Evolutionary conservation across 176 grass and related monocot genomes (phyloP).

Genomic region (Avena insularis): DNA sequence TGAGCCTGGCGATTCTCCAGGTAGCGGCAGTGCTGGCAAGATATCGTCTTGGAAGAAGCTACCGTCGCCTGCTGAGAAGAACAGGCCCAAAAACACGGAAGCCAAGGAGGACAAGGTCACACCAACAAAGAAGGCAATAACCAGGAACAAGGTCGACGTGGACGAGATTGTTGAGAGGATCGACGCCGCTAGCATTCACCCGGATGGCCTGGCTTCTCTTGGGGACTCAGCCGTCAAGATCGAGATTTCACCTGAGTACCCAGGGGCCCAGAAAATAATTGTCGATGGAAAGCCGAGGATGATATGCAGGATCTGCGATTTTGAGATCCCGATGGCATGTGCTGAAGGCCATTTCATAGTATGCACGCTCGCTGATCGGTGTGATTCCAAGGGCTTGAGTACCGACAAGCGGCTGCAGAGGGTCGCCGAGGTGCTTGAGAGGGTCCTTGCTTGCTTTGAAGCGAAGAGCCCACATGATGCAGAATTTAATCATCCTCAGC

Average conservation of each 20-base stretch:
- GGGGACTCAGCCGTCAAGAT: conserved; percentile 22
- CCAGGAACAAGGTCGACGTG: conserved; percentile 52
- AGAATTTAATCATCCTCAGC: conserved; percentile 36
- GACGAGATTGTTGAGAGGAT: conserved; percentile 72
- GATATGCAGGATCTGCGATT: conserved; percentile 98
- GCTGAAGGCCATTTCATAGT: conserved; percentile 78
- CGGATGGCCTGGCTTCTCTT: conserved; percentile 48
- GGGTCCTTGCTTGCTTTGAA: conserved; percentile 64
- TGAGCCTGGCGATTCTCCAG: conserved; percentile 43
- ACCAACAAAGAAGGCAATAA: conserved; percentile 55
- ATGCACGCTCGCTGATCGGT: conserved; percentile 85
- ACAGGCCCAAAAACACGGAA: conserved; percentile 37
- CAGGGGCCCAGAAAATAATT: conserved; percentile 60
- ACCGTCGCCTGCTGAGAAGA: conserved; percentile 86
- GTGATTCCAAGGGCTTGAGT: conserved; percentile 84
- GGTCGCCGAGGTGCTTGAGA: conserved; percentile 73
- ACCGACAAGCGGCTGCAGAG: conserved; percentile 75
- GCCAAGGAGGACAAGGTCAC: conserved; percentile 37
- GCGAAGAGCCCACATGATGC: not conserved
- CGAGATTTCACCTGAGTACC: conserved; percentile 36
- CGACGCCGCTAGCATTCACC: conserved; percentile 47
- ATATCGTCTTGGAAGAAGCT: conserved; percentile 98
- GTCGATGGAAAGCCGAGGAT: conserved; percentile 65
- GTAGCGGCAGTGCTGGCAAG: conserved; percentile 52
- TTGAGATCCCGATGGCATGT: conserved; percentile 81